Evolutionary conservation across 768 basidiomycete species (phyloP).

Genomic region (Leccinum truebloodii): DNA sequence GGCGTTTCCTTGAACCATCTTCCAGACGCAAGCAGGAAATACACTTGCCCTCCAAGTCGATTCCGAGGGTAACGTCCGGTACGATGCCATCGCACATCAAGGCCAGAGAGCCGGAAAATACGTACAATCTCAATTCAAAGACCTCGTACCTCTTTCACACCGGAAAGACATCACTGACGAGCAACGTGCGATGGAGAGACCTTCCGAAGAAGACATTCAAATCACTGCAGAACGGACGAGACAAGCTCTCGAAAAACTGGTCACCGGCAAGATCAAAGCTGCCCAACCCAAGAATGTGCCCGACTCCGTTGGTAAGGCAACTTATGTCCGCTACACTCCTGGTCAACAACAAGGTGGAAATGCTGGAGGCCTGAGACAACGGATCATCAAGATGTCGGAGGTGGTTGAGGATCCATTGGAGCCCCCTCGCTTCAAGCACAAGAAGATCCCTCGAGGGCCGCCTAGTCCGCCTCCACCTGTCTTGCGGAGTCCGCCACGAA

Average conservation of each 20-base stretch:
- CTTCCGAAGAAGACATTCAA: slow-evolving; percentile 90
- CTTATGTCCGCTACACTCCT: slow-evolving; percentile 96
- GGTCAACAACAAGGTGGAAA: slow-evolving; percentile 76
- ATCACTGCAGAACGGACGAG: slow-evolving; percentile 90
- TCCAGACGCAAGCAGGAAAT: slow-evolving; percentile 84
- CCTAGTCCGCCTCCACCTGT: slow-evolving; percentile 97
- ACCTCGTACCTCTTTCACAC: slow-evolving; percentile 89
- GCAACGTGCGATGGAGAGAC: slow-evolving; percentile 81
- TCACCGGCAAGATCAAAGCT: slow-evolving; percentile 96
- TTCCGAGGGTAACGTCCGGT: slow-evolving; percentile 92
- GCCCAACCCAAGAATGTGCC: slow-evolving; percentile 97
- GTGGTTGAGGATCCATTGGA: slow-evolving; percentile 97
- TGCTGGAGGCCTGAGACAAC: slow-evolving; percentile 69
- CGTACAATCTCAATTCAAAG: slow-evolving; percentile 96
- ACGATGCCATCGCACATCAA: slow-evolving; percentile 95
- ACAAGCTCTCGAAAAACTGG: slow-evolving; percentile 89
- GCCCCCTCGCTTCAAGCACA: slow-evolving; percentile 96
- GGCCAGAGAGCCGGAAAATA: slow-evolving; percentile 85
- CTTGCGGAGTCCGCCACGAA: slow-evolving; percentile 90
- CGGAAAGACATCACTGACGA: slow-evolving; percentile 84
- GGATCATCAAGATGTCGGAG: slow-evolving; percentile 99
- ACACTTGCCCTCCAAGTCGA: slow-evolving; percentile 97
- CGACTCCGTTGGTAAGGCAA: slow-evolving; percentile 77
- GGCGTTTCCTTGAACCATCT: slow-evolving; percentile 3
- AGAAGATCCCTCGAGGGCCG: slow-evolving; percentile 97